Evolutionary conservation across 176 grass and related monocot genomes (phyloP).

Genomic region (Puya raimondii): DNA sequence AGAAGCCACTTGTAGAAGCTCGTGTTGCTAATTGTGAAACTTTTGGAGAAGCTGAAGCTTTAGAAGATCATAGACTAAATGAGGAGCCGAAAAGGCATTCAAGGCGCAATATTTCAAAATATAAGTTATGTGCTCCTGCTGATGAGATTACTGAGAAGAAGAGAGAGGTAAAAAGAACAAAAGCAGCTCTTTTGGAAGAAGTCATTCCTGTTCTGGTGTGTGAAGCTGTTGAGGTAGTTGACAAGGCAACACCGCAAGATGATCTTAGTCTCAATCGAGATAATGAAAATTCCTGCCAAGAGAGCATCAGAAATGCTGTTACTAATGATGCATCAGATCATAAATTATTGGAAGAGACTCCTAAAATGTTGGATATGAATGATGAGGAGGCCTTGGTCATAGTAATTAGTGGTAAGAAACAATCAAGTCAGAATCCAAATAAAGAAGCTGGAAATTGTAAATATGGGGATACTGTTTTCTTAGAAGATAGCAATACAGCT

Average conservation of each 20-base stretch:
- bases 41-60: background rate
- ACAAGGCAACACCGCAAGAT: background rate
- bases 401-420: background rate
- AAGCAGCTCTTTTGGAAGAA: conserved; percentile 7
- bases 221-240: conserved; percentile 7
- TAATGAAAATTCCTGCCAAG: background rate
- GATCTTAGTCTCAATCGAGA: background rate
- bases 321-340: background rate
- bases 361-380: background rate
- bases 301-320: background rate
- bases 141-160: background rate
- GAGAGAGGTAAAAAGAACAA: conserved; percentile 27
- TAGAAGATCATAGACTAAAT: conserved; percentile 1
- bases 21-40: background rate
- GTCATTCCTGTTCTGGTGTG: background rate
- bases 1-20: too few species aligned
- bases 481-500: too few species aligned
- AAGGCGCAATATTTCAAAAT: conserved; percentile 15
- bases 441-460: too few species aligned
- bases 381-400: background rate
- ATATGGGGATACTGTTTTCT: too few species aligned
- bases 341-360: background rate
- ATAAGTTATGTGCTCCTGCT: background rate
- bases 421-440: background rate
- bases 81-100: background rate